Conservation (phyloP, 2,329 filamentous ascomycete species). For the Fusarium humuli region DNA sequence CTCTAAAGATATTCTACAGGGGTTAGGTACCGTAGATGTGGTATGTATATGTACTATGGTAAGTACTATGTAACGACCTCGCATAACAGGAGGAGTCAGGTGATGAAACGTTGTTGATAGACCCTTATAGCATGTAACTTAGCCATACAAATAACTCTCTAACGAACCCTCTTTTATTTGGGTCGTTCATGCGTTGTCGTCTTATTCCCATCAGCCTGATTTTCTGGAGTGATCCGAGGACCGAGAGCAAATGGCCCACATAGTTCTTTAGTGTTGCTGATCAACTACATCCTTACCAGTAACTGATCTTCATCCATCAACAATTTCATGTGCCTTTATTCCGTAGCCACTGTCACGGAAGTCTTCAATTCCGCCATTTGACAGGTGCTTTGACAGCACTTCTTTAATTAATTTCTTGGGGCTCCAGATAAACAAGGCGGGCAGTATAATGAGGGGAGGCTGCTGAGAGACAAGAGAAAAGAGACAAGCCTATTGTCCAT, state of each 20-base stretch:
- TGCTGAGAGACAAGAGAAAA: background rate
- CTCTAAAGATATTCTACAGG: background rate
- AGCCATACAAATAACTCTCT: background rate
- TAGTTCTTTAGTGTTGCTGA: background rate
- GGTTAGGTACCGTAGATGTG: background rate
- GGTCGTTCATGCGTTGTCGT: background rate
- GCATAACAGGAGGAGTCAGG: background rate
- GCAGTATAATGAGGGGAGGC: background rate
- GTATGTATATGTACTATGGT: background rate
- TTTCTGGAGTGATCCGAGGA: background rate
- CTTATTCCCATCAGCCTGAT: background rate
- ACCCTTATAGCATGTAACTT: background rate
- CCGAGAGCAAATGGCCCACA: background rate
- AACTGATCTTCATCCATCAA: slow-evolving; percentile 9
- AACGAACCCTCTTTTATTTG: background rate
- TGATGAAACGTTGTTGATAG: background rate
- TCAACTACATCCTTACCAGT: background rate
- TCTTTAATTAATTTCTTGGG: background rate
- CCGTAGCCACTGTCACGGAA: background rate
- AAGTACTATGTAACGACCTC: background rate
- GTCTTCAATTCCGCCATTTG: background rate
- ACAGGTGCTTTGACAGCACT: background rate
- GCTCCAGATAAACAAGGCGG: background rate
- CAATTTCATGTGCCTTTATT: background rate
- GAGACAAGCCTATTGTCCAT: background rate